Conservation (phyloP, 306 rosid genomes). For the Dalbergia cochinchinensis region DNA sequence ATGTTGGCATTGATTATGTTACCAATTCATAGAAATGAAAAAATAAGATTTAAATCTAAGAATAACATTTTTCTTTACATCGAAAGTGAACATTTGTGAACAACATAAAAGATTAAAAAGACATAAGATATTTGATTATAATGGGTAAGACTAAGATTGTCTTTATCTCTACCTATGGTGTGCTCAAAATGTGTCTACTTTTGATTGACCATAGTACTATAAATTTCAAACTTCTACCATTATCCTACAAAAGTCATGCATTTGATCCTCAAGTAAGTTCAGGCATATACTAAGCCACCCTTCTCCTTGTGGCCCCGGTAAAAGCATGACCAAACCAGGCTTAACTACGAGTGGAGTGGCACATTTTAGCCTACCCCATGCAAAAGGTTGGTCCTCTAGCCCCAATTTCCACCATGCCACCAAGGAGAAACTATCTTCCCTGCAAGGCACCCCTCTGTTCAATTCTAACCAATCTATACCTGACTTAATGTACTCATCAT, state of each 20-base stretch:
- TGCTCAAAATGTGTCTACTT: no score
- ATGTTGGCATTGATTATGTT: not conserved
- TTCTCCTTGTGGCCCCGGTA: slow-evolving; percentile 48
- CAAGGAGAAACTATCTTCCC: slow-evolving; percentile 63
- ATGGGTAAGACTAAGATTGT: no score
- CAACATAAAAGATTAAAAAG: no score
- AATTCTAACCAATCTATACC: slow-evolving; percentile 71
- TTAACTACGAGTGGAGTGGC: slow-evolving; percentile 54
- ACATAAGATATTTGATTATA: no score
- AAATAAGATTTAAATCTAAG: not conserved
- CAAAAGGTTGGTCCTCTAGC: slow-evolving; percentile 55
- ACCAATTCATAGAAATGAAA: not conserved
- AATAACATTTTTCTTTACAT: no score
- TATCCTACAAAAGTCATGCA: slow-evolving; percentile 52
- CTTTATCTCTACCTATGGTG: no score
- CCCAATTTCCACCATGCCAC: slow-evolving; percentile 69
- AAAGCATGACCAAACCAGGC: slow-evolving; percentile 55
- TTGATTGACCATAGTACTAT: no score
- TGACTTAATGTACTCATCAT: slow-evolving; percentile 64
- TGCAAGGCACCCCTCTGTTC: slow-evolving; percentile 63
- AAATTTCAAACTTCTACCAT: slow-evolving; percentile 44
- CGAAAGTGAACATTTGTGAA: no score
- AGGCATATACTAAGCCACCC: slow-evolving; percentile 54
- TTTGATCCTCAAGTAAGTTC: slow-evolving; percentile 51
- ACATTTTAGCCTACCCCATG: slow-evolving; percentile 57